These are phyloP conservation scores for Colletotrichum ledebouriae DNA, from an alignment of 2,329 filamentous ascomycete species.

Conservation along the genomic window DNA sequence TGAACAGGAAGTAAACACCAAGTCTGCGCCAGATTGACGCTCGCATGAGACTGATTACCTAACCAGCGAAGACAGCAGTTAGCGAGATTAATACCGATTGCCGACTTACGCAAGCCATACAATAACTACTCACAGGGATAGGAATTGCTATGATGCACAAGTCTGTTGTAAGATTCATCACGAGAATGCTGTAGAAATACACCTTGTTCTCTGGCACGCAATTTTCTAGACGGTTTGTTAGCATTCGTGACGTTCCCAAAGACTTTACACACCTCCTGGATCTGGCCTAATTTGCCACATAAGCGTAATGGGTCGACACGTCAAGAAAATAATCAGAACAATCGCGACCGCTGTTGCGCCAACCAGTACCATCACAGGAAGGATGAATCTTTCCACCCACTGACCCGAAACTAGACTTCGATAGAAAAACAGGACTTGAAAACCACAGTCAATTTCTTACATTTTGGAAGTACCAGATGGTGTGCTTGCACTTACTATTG, in stretches of 20 bases:
- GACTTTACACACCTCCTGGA: constrained; percentile 50
- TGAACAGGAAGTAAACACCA: constrained; percentile 51
- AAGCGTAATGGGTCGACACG: constrained; percentile 51
- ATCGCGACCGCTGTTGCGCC: constrained; percentile 46
- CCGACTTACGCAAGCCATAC: not conserved
- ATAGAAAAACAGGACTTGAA: constrained; percentile 54
- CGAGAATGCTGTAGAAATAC: constrained; percentile 51
- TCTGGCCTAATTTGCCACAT: constrained; percentile 55
- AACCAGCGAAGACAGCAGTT: too few relatives aligned
- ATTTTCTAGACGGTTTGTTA: constrained; percentile 33
- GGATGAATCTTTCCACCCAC: constrained; percentile 53
- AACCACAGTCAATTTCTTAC: not conserved
- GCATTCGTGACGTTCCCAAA: not conserved
- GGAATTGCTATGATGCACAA: constrained; percentile 53
- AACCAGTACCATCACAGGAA: constrained; percentile 51
- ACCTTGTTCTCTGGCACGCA: constrained; percentile 51
- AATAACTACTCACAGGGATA: constrained; percentile 46
- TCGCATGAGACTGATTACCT: constrained; percentile 48
- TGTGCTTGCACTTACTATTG: constrained; percentile 45
- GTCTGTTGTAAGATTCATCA: constrained; percentile 52
- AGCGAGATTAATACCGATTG: not conserved
- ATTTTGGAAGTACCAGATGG: too few relatives aligned
- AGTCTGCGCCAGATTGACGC: constrained; percentile 49
- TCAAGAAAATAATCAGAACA: constrained; percentile 46
- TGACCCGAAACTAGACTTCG: constrained; percentile 52